Evolutionary conservation across 805 yeast genomes (phyloP).

Genomic region (Schizosaccharomyces lindneri): DNA sequence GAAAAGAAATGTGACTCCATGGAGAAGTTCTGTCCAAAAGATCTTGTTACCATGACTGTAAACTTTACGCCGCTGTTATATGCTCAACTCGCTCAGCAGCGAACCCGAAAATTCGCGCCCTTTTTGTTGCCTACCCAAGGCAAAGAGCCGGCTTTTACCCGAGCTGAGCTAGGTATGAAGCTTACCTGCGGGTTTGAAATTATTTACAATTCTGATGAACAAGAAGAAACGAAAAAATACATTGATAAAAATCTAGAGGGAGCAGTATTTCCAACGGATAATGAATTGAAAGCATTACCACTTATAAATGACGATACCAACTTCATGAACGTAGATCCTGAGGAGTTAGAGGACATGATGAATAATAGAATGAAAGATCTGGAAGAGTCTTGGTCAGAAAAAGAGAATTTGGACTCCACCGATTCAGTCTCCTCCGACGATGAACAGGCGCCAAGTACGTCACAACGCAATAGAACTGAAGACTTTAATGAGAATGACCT

Average conservation of each 20-base stretch:
- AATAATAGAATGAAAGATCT: slow-evolving; percentile 3
- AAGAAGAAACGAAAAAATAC: not conserved
- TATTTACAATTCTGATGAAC: slow-evolving; percentile 4
- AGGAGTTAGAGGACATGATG: slow-evolving; percentile 6
- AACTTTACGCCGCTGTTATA: slow-evolving; percentile 8
- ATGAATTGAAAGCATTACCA: slow-evolving; percentile 2
- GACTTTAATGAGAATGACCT: slow-evolving; percentile 7
- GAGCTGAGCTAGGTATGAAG: slow-evolving; percentile 9
- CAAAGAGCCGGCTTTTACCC: slow-evolving; percentile 3
- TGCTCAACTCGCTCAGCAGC: slow-evolving; percentile 9
- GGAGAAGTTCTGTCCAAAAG: slow-evolving; percentile 3
- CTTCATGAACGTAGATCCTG: slow-evolving; percentile 9
- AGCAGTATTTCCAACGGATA: not conserved
- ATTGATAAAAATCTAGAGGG: not conserved
- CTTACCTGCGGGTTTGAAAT: slow-evolving; percentile 10
- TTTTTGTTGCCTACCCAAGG: slow-evolving; percentile 3
- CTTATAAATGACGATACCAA: slow-evolving; percentile 7
- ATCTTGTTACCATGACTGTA: slow-evolving; percentile 8
- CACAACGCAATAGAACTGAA: slow-evolving; percentile 5
- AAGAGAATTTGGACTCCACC: slow-evolving; percentile 3
- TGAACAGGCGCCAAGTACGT: slow-evolving; percentile 2
- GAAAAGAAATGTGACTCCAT: slow-evolving; percentile 6
- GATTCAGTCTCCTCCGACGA: slow-evolving; percentile 1
- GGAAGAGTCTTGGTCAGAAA: slow-evolving; percentile 4
- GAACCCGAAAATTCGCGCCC: slow-evolving; percentile 5